Evolutionary conservation across 208 protist genomes (phyloP).

Genomic region (Acanthamoeba divionensis): DNA sequence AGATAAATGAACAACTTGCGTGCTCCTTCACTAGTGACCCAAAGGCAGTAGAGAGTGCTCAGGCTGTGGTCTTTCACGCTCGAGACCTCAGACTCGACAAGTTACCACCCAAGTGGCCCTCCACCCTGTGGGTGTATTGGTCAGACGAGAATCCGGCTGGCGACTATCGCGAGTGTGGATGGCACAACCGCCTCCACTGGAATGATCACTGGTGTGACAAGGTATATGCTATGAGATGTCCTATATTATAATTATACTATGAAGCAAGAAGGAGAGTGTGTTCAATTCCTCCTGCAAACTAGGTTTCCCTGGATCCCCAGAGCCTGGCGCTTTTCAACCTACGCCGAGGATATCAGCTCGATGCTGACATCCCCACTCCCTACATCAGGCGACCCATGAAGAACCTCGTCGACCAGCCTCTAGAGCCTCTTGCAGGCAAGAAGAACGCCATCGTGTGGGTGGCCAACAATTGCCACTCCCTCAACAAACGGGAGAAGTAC

Average conservation of each 20-base stretch:
- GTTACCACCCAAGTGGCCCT: not conserved
- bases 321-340: not conserved
- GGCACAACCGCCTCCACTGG: not conserved
- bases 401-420: not conserved
- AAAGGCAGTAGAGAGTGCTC: not conserved
- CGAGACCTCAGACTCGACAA: not conserved
- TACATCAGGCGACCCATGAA: not conserved
- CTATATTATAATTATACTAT: no score
- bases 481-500: constrained; percentile 23
- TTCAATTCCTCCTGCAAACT: no score
- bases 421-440: not conserved
- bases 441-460: constrained; percentile 40
- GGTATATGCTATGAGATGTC: no score
- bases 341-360: not conserved
- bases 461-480: not conserved
- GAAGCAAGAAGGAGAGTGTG: no score
- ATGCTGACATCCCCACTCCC: not conserved
- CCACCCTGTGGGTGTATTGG: not conserved
- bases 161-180: not conserved
- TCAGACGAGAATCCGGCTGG: not conserved
- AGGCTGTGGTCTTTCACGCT: not conserved
- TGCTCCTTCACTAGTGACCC: not conserved
- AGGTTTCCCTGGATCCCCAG: not conserved
- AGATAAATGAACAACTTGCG: not conserved
- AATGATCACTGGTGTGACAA: not conserved